Evolutionary conservation across 192 early-diverging fungal genomes (phyloP).

Genomic region (Mortierella antarctica): DNA sequence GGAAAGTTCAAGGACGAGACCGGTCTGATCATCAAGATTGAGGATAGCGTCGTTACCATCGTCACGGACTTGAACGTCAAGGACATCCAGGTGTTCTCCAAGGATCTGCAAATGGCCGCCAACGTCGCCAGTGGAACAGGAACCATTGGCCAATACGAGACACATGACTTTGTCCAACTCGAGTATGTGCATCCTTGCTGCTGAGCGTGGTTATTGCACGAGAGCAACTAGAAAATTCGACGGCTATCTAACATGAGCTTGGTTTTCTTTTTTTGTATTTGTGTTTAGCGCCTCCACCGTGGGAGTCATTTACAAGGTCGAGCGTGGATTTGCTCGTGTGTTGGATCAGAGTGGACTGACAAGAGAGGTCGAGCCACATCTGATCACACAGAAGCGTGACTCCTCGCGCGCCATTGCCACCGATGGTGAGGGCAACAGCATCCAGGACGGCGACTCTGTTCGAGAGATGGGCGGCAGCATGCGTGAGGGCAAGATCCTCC

Average conservation of each 20-base stretch:
- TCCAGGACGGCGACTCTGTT: conserved; percentile 79
- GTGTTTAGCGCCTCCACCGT: conserved; percentile 68
- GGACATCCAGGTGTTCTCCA: conserved; percentile 89
- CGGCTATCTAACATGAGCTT: neutral
- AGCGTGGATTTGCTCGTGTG: conserved; percentile 78
- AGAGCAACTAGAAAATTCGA: too few relatives aligned
- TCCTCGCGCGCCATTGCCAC: conserved; percentile 61
- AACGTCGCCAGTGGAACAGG: conserved; percentile 73
- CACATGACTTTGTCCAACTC: conserved; percentile 89
- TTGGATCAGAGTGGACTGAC: conserved; percentile 81
- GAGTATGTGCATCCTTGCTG: conserved; percentile 50
- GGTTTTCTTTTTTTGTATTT: neutral
- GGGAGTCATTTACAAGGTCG: conserved; percentile 86
- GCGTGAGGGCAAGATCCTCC: conserved; percentile 79
- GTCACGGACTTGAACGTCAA: conserved; percentile 74
- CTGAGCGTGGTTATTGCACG: too few relatives aligned
- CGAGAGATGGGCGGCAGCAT: conserved; percentile 68
- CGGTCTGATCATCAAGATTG: conserved; percentile 89
- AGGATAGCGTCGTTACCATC: conserved; percentile 84
- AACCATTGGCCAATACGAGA: conserved; percentile 78
- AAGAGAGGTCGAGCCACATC: conserved; percentile 70
- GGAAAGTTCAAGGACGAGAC: conserved; percentile 87
- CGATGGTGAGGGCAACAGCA: conserved; percentile 62
- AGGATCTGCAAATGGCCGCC: conserved; percentile 83
- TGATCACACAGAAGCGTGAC: conserved; percentile 80